Evolutionary conservation across 768 basidiomycete genomes (phyloP), one percentile per base, ranked within the genome.

Genomic region (Naematelia encephala): DNA sequence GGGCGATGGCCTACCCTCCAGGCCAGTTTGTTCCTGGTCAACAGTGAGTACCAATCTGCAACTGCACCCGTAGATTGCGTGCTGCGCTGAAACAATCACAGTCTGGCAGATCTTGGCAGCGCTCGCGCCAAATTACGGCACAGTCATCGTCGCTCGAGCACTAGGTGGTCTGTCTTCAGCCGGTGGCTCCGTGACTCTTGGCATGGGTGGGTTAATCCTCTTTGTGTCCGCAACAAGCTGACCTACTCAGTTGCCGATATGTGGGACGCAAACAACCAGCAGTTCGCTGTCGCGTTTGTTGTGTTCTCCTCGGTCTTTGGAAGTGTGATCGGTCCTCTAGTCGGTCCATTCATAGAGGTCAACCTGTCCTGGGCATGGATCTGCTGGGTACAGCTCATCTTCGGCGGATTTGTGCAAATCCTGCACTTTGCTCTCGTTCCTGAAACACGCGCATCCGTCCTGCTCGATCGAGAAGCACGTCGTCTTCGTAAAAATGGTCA

Each of bases 161-260:
- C 60, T 76, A 1, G 73, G 73, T 25, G 75, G 75, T 62, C 56
- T 76, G n/a, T 74, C 67, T 8, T 66, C 67, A 1, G 75, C 75
- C 2, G 75, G 75, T 10, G 75, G 73, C 4, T 70, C 67, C 23
- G 73, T 76, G 42, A 73, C 68, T 8, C 62, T 69, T 4, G 71
- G 68, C 23, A 73, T 73, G 70, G 62, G 64, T 63, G 25, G 39
- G 63, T 62, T 2, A 3, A 45, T 19, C 16, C 4, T 30, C 8
- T 43, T 51, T 23, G 10, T 21, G 14, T 25, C 29, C 25, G 13
- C 21, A 1, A 14, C 23, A 25, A n/a, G 10, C 42, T 42, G 25
- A 45, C 27, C 51, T 13, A 22, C 10, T 16, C 48, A 62, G 67
- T 70, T 14, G 72, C 74, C 45, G 72, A 76, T 50, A 62, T 76